These are phyloP conservation scores for Boletus semigastroideus DNA, from an alignment of 1,284 basidiomycete species.

Conservation along the genomic window DNA sequence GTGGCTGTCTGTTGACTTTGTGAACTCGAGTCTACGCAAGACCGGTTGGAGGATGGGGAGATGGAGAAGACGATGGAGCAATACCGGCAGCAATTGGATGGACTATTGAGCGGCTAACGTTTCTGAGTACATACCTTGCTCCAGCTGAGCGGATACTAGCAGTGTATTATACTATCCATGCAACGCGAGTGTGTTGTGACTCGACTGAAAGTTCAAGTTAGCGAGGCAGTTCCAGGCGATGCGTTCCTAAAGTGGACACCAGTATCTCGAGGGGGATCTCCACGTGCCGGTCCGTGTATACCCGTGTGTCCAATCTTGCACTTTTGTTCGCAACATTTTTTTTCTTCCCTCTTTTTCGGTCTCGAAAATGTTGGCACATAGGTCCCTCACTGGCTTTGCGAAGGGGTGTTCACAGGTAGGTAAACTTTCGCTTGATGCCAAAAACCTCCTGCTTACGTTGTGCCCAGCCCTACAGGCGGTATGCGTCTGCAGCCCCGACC, in stretches of 20 bases:
- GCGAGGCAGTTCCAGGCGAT: background rate
- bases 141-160: background rate
- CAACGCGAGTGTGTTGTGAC: background rate
- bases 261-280: background rate
- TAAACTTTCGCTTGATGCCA: conserved; percentile 4
- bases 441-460: conserved; percentile 14
- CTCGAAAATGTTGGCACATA: conserved; percentile 54
- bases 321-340: conserved; percentile 10
- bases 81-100: conserved; percentile 84
- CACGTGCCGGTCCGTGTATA: conserved; percentile 28
- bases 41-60: conserved; percentile 73
- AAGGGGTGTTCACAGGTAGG: conserved; percentile 48
- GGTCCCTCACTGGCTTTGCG: conserved; percentile 54
- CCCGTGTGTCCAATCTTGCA: conserved; percentile 11
- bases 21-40: conserved; percentile 47
- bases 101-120: conserved; percentile 69
- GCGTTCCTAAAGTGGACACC: conserved; percentile 12
- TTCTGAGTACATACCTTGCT: conserved; percentile 5
- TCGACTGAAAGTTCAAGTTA: background rate
- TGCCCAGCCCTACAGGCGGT: conserved; percentile 55
- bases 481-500: conserved; percentile 75
- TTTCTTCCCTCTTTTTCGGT: background rate
- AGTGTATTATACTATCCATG: conserved; percentile 14
- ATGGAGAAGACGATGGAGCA: conserved; percentile 83
- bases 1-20: conserved; percentile 10